Evolutionary conservation across 108 stramenopile species (phyloP).

Genomic region (Cyclotella baltica): DNA sequence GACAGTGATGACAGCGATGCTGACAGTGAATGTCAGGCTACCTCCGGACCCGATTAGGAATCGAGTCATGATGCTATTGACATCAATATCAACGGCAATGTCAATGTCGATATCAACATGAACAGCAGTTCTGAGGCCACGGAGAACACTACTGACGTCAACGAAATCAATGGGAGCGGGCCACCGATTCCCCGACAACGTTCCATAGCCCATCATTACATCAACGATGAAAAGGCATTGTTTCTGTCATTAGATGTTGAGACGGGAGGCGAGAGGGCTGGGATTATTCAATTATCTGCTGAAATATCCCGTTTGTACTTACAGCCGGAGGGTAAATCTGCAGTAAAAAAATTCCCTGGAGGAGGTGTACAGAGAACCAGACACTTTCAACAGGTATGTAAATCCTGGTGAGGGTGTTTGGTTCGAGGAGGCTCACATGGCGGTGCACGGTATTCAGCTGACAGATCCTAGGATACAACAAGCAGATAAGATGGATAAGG

Average conservation of each 20-base stretch:
- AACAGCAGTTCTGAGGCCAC: too few relatives aligned
- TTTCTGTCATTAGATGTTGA: conserved; percentile 18
- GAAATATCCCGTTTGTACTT: neutral
- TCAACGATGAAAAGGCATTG: conserved; percentile 7
- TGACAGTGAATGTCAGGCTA: too few relatives aligned
- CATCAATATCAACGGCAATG: too few relatives aligned
- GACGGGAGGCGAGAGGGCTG: conserved; percentile 10
- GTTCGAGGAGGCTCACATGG: neutral
- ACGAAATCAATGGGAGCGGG: too few relatives aligned
- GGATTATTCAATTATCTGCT: conserved; percentile 24
- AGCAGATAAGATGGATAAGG: neutral
- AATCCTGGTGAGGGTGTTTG: neutral
- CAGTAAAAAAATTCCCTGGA: neutral
- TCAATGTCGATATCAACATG: too few relatives aligned
- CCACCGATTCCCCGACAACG: too few relatives aligned
- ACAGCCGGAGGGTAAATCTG: neutral
- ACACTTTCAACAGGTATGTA: neutral
- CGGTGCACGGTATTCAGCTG: neutral
- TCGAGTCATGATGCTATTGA: too few relatives aligned
- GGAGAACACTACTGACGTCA: too few relatives aligned
- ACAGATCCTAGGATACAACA: neutral
- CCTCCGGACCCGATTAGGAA: too few relatives aligned
- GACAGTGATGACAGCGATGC: too few relatives aligned
- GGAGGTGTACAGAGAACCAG: neutral
- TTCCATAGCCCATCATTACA: conserved; percentile 3